phyloP scores from a whole-genome alignment of 208 protist species.

The Leptomonas pyrrhocoris region DNA sequence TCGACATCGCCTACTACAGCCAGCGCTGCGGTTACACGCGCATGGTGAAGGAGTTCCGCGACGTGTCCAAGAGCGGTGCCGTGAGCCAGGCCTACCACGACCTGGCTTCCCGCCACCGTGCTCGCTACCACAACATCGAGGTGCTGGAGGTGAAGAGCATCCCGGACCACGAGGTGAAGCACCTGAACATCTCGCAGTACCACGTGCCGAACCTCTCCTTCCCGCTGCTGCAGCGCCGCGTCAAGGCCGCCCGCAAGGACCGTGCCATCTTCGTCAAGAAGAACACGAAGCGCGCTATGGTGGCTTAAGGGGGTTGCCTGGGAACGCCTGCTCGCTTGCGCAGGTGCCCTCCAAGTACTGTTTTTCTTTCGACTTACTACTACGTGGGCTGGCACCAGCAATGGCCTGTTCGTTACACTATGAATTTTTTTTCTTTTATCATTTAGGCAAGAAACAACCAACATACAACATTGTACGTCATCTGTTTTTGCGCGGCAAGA shows the following conservation, averaged over 20 bases:
- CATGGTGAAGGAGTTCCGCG: slow-evolving; percentile 99
- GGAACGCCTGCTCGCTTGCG: neutral
- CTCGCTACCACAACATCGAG: slow-evolving; percentile 95
- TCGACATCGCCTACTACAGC: slow-evolving; percentile 99
- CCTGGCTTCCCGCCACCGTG: slow-evolving; percentile 97
- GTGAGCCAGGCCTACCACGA: slow-evolving; percentile 98
- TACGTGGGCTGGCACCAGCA: slow-evolving; percentile 1
- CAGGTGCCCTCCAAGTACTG: neutral
- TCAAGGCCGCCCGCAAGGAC: slow-evolving; percentile 79
- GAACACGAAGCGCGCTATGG: slow-evolving; percentile 81
- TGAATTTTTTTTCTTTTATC: slow-evolving; percentile 21
- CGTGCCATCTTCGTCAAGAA: slow-evolving; percentile 86
- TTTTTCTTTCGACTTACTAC: slow-evolving; percentile 18
- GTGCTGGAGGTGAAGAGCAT: slow-evolving; percentile 95
- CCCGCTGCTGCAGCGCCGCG: slow-evolving; percentile 94
- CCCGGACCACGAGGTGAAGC: slow-evolving; percentile 77
- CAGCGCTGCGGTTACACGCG: slow-evolving; percentile 98
- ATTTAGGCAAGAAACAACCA: slow-evolving; percentile 33
- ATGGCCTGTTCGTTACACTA: slow-evolving; percentile 1
- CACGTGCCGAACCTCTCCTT: slow-evolving; percentile 90
- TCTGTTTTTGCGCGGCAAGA: neutral
- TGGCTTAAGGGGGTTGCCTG: slow-evolving; percentile 43
- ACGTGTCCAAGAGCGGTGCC: slow-evolving; percentile 94
- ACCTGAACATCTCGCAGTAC: slow-evolving; percentile 68
- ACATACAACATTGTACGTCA: neutral